Evolutionary conservation across 495 filamentous ascomycete genomes (phyloP).

Genomic region (Podospora australis): DNA sequence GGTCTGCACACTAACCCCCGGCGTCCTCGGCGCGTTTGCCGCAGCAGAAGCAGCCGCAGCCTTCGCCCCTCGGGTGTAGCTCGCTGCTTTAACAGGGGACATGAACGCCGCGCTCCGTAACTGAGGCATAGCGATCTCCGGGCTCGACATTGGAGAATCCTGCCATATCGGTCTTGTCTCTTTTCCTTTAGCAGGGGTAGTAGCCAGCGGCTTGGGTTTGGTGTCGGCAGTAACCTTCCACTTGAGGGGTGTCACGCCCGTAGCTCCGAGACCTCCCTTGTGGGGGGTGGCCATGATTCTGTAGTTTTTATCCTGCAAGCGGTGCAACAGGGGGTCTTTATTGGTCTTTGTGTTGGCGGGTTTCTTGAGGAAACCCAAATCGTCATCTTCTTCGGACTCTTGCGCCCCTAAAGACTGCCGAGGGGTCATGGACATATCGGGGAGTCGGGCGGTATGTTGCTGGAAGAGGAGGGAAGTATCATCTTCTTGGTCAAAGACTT

Average conservation of each 20-base stretch:
- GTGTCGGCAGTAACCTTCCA: conserved; percentile 33
- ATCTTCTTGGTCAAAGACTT: conserved; percentile 26
- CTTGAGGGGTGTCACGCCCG: conserved; percentile 27
- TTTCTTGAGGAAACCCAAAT: conserved; percentile 5
- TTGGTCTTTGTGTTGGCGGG: conserved; percentile 31
- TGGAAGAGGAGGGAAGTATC: conserved; percentile 39
- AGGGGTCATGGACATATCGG: conserved; percentile 53
- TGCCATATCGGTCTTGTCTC: conserved; percentile 34
- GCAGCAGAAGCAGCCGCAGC: conserved; percentile 15
- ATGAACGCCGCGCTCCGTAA: conserved; percentile 81
- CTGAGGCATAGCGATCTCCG: conserved; percentile 72
- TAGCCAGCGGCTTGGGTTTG: conserved; percentile 11
- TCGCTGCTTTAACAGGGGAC: conserved; percentile 31
- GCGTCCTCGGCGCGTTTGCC: conserved; percentile 15
- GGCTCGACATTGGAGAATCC: conserved; percentile 66
- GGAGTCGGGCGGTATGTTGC: conserved; percentile 39
- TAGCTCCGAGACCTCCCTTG: conserved; percentile 35
- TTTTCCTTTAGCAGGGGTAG: conserved; percentile 25
- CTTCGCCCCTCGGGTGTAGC: conserved; percentile 49
- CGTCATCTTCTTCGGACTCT: neutral
- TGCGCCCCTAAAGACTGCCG: conserved; percentile 31
- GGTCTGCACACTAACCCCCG: conserved; percentile 41
- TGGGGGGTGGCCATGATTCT: conserved; percentile 87
- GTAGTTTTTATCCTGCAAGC: conserved; percentile 87
- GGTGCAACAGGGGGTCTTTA: conserved; percentile 72